These are phyloP conservation scores for Botryotinia globosa DNA, from an alignment of 2,329 filamentous ascomycete genomes.

Conservation along the genomic window DNA sequence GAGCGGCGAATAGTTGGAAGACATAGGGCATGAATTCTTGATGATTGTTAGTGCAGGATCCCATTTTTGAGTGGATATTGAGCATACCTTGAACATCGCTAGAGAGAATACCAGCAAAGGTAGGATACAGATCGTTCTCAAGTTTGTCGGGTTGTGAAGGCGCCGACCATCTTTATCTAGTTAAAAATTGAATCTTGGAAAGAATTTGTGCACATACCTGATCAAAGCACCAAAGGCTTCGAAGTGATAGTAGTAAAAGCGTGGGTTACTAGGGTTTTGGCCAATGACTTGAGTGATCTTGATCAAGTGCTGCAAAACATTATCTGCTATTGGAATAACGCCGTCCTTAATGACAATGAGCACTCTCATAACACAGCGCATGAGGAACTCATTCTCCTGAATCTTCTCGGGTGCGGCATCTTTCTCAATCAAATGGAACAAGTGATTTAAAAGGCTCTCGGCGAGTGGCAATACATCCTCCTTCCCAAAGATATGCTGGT, in stretches of 20 bases:
- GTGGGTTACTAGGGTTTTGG: slow-evolving; percentile 92
- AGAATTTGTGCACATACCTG: slow-evolving; percentile 33
- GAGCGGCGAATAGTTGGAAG: slow-evolving; percentile 89
- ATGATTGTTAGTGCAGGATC: slow-evolving; percentile 36
- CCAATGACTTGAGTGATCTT: slow-evolving; percentile 90
- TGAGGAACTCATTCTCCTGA: slow-evolving; percentile 97
- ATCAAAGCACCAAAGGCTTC: slow-evolving; percentile 90
- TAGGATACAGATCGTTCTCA: slow-evolving; percentile 76
- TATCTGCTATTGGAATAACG: slow-evolving; percentile 69
- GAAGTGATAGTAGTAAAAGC: slow-evolving; percentile 98
- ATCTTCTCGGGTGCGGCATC: slow-evolving; percentile 84
- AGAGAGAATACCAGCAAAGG: slow-evolving; percentile 76
- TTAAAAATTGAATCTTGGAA: neutral
- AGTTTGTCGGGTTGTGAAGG: slow-evolving; percentile 68
- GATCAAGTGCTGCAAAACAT: slow-evolving; percentile 78
- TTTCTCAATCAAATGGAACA: slow-evolving; percentile 88
- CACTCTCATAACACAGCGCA: slow-evolving; percentile 98
- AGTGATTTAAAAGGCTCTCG: slow-evolving; percentile 81
- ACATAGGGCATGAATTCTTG: slow-evolving; percentile 93
- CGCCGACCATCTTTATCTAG: slow-evolving; percentile 54
- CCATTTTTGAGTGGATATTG: neutral
- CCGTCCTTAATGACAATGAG: slow-evolving; percentile 89
- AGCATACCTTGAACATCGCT: slow-evolving; percentile 73
- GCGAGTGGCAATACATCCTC: slow-evolving; percentile 76
- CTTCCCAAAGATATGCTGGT: slow-evolving; percentile 75